These are phyloP conservation scores for Botrytis sinoallii DNA, from an alignment of 2,329 filamentous ascomycete genomes.

Conservation along the genomic window DNA sequence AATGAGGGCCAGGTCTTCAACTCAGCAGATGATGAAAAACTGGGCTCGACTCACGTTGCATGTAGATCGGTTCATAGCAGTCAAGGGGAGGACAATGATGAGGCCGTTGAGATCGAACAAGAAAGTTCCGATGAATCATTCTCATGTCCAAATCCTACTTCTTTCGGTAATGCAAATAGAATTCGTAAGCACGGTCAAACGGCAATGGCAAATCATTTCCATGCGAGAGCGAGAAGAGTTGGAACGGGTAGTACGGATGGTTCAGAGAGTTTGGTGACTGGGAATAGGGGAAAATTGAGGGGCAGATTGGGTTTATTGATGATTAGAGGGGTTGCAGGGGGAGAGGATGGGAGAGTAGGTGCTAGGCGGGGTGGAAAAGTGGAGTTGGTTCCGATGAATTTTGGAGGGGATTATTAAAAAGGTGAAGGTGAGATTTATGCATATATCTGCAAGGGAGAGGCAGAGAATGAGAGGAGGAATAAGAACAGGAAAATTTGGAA, in stretches of 20 bases:
- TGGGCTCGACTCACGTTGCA: background rate
- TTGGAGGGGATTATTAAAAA: background rate
- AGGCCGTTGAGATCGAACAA: background rate
- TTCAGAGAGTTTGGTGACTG: background rate
- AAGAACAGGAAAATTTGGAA: background rate
- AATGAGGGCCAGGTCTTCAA: background rate
- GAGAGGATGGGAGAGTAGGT: background rate
- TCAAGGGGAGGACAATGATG: background rate
- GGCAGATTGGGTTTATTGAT: slow-evolving; percentile 2
- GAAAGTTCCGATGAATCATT: background rate
- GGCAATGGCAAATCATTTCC: slow-evolving; percentile 5
- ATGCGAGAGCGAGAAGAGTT: background rate
- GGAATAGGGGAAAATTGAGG: background rate
- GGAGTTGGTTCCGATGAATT: slow-evolving; percentile 9
- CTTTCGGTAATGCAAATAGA: background rate
- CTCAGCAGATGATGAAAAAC: background rate
- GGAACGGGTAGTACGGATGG: background rate
- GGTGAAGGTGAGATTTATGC: background rate
- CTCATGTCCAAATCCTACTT: background rate
- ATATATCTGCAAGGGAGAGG: too few relatives aligned
- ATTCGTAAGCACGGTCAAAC: background rate
- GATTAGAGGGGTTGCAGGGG: background rate
- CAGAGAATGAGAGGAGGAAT: background rate
- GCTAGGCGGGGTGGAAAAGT: background rate
- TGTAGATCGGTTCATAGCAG: background rate